Conservation (phyloP, 345 rosid species). For the Psidium friedrichsthalianum region DNA sequence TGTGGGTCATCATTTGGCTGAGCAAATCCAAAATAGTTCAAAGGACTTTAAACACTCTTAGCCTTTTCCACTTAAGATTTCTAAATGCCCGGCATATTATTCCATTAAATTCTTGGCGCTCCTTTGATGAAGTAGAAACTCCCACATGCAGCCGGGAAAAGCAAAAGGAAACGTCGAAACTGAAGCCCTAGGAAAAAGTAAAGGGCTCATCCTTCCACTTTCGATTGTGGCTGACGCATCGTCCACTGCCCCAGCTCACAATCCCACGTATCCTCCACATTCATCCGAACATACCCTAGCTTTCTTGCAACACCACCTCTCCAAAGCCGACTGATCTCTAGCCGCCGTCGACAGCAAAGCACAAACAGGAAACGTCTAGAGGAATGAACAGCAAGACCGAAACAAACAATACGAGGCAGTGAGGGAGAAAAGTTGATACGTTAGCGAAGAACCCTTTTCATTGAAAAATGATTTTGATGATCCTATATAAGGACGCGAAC, state of each 20-base stretch:
- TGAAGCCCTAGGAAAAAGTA: neutral
- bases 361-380: neutral
- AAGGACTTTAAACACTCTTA: no score
- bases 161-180: neutral
- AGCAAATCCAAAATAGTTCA: neutral
- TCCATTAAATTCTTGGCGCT: neutral
- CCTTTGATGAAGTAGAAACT: neutral
- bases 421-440: neutral
- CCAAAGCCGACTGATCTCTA: neutral
- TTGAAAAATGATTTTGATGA: neutral
- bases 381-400: neutral
- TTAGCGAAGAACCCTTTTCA: neutral
- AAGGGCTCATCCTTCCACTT: neutral
- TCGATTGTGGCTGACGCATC: slow-evolving; percentile 18
- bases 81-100: neutral
- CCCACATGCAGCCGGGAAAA: neutral
- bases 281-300: neutral
- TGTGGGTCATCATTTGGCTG: neutral
- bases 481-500: neutral
- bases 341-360: neutral
- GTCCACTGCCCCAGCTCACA: slow-evolving; percentile 17
- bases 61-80: neutral
- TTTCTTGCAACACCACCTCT: neutral
- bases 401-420: neutral
- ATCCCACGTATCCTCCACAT: neutral